A percentile compares a stretch with the other conserved stretches of the same genome.
These are phyloP conservation scores for Ophiostoma sp. DNA, from an alignment of 2,329 filamentous ascomycete species.

Conservation along the genomic window DNA sequence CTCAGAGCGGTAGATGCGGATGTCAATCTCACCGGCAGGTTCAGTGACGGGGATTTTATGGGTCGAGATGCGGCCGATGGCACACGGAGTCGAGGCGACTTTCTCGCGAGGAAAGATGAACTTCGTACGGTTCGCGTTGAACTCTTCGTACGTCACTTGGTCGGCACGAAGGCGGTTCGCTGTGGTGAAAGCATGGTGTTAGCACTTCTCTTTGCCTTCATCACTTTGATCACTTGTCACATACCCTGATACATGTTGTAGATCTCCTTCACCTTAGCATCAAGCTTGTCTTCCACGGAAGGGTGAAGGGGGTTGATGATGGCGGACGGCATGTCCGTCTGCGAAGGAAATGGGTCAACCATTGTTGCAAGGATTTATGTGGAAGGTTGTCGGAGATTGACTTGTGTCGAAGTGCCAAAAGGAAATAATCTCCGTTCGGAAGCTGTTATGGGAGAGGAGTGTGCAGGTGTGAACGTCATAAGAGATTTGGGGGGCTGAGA, in stretches of 20 bases:
- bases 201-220: neutral
- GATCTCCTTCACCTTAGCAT: slow-evolving; percentile 24
- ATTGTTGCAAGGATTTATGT: too few species aligned
- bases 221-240: neutral
- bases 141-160: slow-evolving; percentile 26
- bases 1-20: slow-evolving; percentile 24
- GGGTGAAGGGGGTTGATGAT: slow-evolving; percentile 25
- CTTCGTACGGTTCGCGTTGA: slow-evolving; percentile 15
- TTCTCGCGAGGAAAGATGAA: slow-evolving; percentile 21
- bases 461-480: too few species aligned
- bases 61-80: neutral
- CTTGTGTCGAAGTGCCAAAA: too few species aligned
- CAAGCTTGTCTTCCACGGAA: slow-evolving; percentile 20
- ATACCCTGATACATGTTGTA: slow-evolving; percentile 27
- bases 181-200: slow-evolving; percentile 5
- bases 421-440: too few species aligned
- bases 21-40: slow-evolving; percentile 18
- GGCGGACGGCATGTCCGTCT: neutral
- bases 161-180: slow-evolving; percentile 26
- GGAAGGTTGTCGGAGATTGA: too few species aligned
- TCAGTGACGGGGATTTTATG: slow-evolving; percentile 17
- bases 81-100: slow-evolving; percentile 7
- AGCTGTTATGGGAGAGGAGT: too few species aligned
- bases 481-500: neutral
- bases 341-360: neutral